Evolutionary conservation across 1,139 yeast species (phyloP), one percentile per base, ranked within the genome.

Genomic region (Eremothecium sinecaudum): DNA sequence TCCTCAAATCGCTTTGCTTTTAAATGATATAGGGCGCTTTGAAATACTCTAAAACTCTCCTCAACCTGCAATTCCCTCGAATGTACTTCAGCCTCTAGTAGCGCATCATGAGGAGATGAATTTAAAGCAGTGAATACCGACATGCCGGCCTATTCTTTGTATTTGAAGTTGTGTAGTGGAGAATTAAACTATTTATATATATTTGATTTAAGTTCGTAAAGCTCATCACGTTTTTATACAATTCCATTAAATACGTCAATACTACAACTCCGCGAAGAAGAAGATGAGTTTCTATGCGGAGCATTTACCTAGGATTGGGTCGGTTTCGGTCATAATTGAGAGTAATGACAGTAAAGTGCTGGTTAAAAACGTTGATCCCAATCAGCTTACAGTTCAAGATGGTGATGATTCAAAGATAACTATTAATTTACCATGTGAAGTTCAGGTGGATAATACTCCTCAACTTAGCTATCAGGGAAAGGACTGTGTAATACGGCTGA

Each of bases 1-100:
- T 61, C 65, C 0, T 55, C 58, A 38, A 66, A 67, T 2, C 71
- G 53, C 4, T 64, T 60, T 1, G 61, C 53, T 43, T 74, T 73
- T 43, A 90, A 93, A 9, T 63, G 61, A 9, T 59, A 56, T 24
- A 92, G 61, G 0, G 95, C 95, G 18, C 62, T 59, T 46, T 84
- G 86, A 53, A 80, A 84, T 11, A 76, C 60, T 46, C 75, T 74
- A 55, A 80, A 79, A 3, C 94, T 94, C 50, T 80, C 82, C 57
- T 92, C 98, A 12, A 90, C 76, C 64, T 84, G 75, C 24, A 72
- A 35, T 33, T 90, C 98, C 36, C 94, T 63, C 1, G 96, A 80
- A 49, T 86, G 94, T 45, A 84, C 90, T 45, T 86, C 95, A 6
- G 72, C 73, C 43, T 82, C 93, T 31, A 71, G 62, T 34, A 68